Conservation (phyloP, 305 asterid species). For the Salvia sclarea region DNA sequence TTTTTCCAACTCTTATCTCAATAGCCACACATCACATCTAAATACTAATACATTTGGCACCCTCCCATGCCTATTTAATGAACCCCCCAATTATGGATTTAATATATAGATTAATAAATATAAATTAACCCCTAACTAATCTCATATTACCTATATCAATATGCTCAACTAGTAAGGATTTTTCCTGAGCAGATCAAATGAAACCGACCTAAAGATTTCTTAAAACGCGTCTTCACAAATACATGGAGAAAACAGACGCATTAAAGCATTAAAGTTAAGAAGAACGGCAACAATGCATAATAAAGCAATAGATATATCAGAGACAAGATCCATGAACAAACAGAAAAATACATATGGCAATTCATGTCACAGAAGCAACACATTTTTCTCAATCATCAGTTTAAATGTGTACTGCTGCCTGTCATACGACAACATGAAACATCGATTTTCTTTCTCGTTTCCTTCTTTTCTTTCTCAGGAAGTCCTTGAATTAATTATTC, state of each 20-base stretch:
- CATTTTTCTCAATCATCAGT: conserved; percentile 17
- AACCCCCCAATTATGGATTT: no score
- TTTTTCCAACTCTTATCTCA: not conserved
- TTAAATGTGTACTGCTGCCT: not conserved
- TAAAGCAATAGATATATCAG: not conserved
- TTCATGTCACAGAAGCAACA: conserved; percentile 2
- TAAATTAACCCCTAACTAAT: no score
- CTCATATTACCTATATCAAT: no score
- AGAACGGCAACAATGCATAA: no score
- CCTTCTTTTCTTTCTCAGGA: not conserved
- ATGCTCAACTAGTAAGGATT: no score
- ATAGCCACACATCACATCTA: not conserved
- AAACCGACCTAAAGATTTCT: not conserved
- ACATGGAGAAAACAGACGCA: not conserved
- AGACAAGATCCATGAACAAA: not conserved
- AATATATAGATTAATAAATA: no score
- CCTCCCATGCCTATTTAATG: no score
- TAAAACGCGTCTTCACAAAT: not conserved
- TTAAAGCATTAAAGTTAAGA: not conserved
- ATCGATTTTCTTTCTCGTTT: not conserved
- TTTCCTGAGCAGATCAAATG: not conserved
- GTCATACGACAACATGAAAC: not conserved
- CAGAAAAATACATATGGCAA: not conserved
- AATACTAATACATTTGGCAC: not conserved
- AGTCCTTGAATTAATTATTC: conserved; percentile 44